Base-by-base conservation (phyloP, 805 yeast species). In the Starmerella tilneyi region DNA sequence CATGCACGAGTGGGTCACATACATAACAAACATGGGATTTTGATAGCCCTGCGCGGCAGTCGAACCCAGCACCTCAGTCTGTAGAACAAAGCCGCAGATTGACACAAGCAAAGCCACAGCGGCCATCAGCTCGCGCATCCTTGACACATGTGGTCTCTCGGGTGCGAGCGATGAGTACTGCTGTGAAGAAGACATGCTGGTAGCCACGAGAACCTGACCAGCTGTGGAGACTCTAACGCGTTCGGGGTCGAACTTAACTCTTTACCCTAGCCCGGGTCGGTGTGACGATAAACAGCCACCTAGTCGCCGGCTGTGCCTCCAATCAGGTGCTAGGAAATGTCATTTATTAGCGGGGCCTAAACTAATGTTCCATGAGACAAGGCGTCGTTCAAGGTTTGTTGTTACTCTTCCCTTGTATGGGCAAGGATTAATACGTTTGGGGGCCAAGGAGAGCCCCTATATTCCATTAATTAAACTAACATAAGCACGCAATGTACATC, bases 1-100 rank as follows among this genome's bases (percentile, higher is more conserved):
- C 94, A 92, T 82, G 9, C 79, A 73, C 2, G 86, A 81, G 57
- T 84, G 95, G 0, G 94, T 84, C 15, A 82, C 62, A 44, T 59
- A 63, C 44, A 66, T 63, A 45, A 80, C 63, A 20, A 84, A 61
- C 19, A 83, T 67, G 0, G 95, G 94, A 57, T 84, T 86, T 42
- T 72, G 59, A 60, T 76, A 84, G 3, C 70, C 72, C 7, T 66
- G 59, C 24, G 69, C 65, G 57, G 83, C 80, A 5, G 84, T 70
- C 45, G 78, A 78, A 6, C 84, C 72, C 2, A 94, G 83, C 48
- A 79, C 67, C 59, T 84, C 95, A 0, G 95, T 84, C 59, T 84
- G 95, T 13, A 71, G 56, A 4, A 85, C 86, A 63, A 85, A 85
- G 3, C 86, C 56, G 7, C 74, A 56, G 47, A 78, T 52, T 0